These are phyloP conservation scores for Trichoderma sp. DNA, from an alignment of 2,329 filamentous ascomycete species.

Conservation along the genomic window DNA sequence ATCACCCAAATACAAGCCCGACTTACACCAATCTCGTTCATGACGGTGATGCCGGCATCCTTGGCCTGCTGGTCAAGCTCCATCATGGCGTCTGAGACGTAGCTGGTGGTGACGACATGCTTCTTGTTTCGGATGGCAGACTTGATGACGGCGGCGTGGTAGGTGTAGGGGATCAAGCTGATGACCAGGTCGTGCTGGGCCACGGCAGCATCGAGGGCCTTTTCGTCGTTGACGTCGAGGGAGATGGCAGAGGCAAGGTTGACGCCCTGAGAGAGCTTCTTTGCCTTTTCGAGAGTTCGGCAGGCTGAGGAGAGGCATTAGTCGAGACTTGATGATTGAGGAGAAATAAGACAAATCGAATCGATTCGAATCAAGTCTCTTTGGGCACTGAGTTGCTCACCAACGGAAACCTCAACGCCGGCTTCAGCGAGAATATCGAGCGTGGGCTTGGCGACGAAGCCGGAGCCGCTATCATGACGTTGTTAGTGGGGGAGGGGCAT, in stretches of 20 bases:
- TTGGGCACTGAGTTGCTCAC: neutral
- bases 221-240: constrained; percentile 75
- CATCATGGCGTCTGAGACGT: constrained; percentile 88
- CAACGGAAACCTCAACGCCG: constrained; percentile 64
- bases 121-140: constrained; percentile 90
- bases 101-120: constrained; percentile 92
- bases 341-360: neutral
- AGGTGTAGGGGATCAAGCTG: constrained; percentile 85
- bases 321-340: neutral
- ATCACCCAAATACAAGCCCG: constrained; percentile 47
- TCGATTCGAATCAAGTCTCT: neutral
- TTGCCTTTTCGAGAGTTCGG: constrained; percentile 72
- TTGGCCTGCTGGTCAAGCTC: constrained; percentile 77
- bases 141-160: constrained; percentile 87
- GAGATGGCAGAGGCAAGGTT: constrained; percentile 72
- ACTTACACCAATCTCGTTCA: constrained; percentile 82
- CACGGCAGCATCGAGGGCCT: constrained; percentile 76
- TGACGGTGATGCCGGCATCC: constrained; percentile 90
- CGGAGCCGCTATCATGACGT: neutral
- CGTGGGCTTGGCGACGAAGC: constrained; percentile 43
- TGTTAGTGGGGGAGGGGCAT: constrained; percentile 4
- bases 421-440: constrained; percentile 60
- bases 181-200: constrained; percentile 77
- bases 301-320: constrained; percentile 54
- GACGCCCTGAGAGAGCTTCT: constrained; percentile 71